These are phyloP conservation scores for Agaricus bisporus DNA, from an alignment of 768 basidiomycete species.

Conservation along the genomic window DNA sequence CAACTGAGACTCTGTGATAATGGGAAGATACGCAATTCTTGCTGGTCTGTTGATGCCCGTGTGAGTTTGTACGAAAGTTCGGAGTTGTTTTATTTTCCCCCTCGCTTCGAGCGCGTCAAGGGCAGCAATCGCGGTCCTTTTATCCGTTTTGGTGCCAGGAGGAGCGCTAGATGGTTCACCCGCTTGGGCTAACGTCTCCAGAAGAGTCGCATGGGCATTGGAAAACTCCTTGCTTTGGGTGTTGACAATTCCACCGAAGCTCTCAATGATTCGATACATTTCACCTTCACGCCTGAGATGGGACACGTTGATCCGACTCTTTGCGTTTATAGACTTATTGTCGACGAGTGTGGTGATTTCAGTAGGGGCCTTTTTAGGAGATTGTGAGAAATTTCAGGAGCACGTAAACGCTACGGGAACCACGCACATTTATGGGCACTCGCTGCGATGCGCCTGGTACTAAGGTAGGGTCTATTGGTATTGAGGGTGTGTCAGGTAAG, in stretches of 20 bases:
- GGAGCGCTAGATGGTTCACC: conserved; percentile 71
- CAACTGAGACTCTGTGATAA: conserved; percentile 45
- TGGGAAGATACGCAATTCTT: conserved; percentile 61
- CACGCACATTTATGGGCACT: background rate
- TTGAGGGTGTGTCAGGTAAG: too few relatives aligned
- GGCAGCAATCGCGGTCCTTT: conserved; percentile 58
- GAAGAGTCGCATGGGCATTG: conserved; percentile 58
- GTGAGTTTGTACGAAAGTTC: conserved; percentile 51
- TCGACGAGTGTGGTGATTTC: background rate
- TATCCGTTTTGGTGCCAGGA: conserved; percentile 63
- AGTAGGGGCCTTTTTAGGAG: background rate
- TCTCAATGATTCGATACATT: conserved; percentile 58
- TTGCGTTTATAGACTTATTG: conserved; percentile 1
- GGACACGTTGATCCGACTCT: conserved; percentile 60
- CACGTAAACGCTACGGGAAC: background rate
- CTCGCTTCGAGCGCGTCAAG: conserved; percentile 57
- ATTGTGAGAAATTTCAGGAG: background rate
- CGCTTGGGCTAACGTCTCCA: conserved; percentile 48
- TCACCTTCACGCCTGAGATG: conserved; percentile 79
- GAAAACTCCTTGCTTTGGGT: conserved; percentile 63
- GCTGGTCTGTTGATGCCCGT: conserved; percentile 56
- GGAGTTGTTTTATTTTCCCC: conserved; percentile 65
- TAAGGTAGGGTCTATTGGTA: conserved; percentile 4
- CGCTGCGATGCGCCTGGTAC: background rate
- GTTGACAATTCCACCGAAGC: conserved; percentile 61